These are phyloP conservation scores for Yamadazyma sp. DNA, from an alignment of 1,139 yeast species.

Conservation along the genomic window DNA sequence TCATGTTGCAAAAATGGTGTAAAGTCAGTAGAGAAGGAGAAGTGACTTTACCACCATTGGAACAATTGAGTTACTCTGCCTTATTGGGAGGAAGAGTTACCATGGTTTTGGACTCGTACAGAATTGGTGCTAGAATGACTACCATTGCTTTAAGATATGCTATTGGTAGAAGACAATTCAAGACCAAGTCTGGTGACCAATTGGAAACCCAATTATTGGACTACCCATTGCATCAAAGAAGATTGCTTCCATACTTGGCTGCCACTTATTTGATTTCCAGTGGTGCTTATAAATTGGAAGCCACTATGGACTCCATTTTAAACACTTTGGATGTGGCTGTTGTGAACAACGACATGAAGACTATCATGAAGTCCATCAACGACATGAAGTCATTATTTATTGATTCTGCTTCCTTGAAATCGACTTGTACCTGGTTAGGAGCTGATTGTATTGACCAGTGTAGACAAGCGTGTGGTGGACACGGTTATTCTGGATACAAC, in stretches of 20 bases:
- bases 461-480: slow-evolving; percentile 97
- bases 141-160: slow-evolving; percentile 89
- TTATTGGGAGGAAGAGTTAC: slow-evolving; percentile 84
- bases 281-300: slow-evolving; percentile 65
- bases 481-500: slow-evolving; percentile 87
- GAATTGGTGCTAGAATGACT: slow-evolving; percentile 74
- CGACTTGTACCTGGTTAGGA: slow-evolving; percentile 86
- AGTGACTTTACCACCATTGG: slow-evolving; percentile 76
- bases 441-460: slow-evolving; percentile 80
- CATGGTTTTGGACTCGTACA: slow-evolving; percentile 83
- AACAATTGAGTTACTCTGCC: slow-evolving; percentile 85
- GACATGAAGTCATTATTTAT: slow-evolving; percentile 78
- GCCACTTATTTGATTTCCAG: slow-evolving; percentile 76
- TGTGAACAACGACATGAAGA: slow-evolving; percentile 39
- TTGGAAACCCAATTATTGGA: slow-evolving; percentile 69
- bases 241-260: slow-evolving; percentile 79
- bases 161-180: slow-evolving; percentile 86
- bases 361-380: slow-evolving; percentile 51
- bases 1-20: slow-evolving; percentile 79
- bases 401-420: slow-evolving; percentile 85
- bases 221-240: slow-evolving; percentile 83
- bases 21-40: slow-evolving; percentile 69
- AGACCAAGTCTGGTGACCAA: slow-evolving; percentile 30
- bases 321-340: slow-evolving; percentile 56
- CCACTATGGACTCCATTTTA: slow-evolving; percentile 53